Percentiles rank a stretch among this genome's conserved stretches.
These are phyloP conservation scores for Sugiyamaella novakii DNA, from an alignment of 1,139 yeast genomes.

Conservation along the genomic window DNA sequence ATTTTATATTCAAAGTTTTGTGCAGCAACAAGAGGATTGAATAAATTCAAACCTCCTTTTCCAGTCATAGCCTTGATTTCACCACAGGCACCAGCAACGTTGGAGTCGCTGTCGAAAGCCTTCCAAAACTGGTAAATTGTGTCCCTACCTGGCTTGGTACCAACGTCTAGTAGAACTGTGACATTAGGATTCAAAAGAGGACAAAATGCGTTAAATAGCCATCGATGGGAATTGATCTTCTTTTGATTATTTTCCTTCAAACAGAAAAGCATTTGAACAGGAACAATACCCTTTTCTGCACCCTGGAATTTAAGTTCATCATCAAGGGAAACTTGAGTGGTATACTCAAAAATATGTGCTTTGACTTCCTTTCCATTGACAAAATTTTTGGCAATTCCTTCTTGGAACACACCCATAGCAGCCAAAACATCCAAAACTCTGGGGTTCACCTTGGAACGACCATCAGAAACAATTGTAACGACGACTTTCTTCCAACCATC, in stretches of 20 bases:
- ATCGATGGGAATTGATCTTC: slow-evolving; percentile 91
- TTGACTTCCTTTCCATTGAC: slow-evolving; percentile 89
- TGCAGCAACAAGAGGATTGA: slow-evolving; percentile 92
- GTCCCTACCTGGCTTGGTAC: slow-evolving; percentile 82
- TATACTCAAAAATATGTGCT: slow-evolving; percentile 92
- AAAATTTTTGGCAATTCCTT: slow-evolving; percentile 89
- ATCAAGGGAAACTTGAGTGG: slow-evolving; percentile 86
- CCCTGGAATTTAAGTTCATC: slow-evolving; percentile 80
- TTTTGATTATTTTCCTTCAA: slow-evolving; percentile 85
- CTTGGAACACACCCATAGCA: slow-evolving; percentile 95
- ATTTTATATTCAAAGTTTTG: slow-evolving; percentile 96
- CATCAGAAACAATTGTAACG: slow-evolving; percentile 88
- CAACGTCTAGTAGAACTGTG: slow-evolving; percentile 82
- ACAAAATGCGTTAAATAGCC: slow-evolving; percentile 92
- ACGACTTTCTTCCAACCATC: slow-evolving; percentile 96
- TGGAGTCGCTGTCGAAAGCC: slow-evolving; percentile 92
- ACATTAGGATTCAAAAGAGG: slow-evolving; percentile 90
- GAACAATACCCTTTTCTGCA: slow-evolving; percentile 80
- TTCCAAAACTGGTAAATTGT: slow-evolving; percentile 94
- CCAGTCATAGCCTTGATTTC: slow-evolving; percentile 95
- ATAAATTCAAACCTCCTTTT: slow-evolving; percentile 71
- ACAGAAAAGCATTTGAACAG: slow-evolving; percentile 90
- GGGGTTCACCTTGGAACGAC: slow-evolving; percentile 81
- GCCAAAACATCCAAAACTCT: slow-evolving; percentile 83
- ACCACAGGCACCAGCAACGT: slow-evolving; percentile 98